A percentile compares a stretch with the other conserved stretches of the same genome.
phyloP scores from a whole-genome alignment of 805 yeast genomes.

The Komagataella kurtzmanii region DNA sequence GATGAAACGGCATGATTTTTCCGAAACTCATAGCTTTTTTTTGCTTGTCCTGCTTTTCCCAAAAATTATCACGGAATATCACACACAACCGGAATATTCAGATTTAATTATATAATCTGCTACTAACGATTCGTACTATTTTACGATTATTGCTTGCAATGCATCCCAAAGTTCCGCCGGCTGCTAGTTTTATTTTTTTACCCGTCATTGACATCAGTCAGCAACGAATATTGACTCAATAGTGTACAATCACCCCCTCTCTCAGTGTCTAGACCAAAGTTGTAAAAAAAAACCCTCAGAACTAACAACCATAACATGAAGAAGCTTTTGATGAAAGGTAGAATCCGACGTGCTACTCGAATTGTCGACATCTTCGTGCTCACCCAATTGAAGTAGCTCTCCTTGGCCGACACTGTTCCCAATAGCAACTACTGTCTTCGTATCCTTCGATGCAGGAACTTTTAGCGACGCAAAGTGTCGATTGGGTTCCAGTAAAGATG shows the following conservation, averaged over 20 bases:
- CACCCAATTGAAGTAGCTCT: neutral
- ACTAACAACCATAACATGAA: slow-evolving; percentile 67
- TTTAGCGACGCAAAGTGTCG: slow-evolving; percentile 80
- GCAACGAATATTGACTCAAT: slow-evolving; percentile 53
- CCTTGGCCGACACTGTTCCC: slow-evolving; percentile 14
- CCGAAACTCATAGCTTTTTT: neutral
- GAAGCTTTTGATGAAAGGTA: slow-evolving; percentile 10
- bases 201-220: slow-evolving; percentile 2
- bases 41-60: neutral
- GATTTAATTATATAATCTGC: neutral
- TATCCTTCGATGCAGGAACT: slow-evolving; percentile 28
- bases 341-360: slow-evolving; percentile 3
- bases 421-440: slow-evolving; percentile 35
- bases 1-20: neutral
- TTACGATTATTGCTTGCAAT: neutral
- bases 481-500: slow-evolving; percentile 81
- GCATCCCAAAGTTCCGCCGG: neutral
- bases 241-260: slow-evolving; percentile 91
- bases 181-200: neutral
- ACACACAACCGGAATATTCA: neutral
- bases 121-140: neutral
- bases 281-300: slow-evolving; percentile 79
- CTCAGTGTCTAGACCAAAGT: slow-evolving; percentile 75
- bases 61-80: too few species aligned
- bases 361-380: slow-evolving; percentile 9